Percentiles rank a stretch among this genome's conserved stretches.
Evolutionary conservation across 2,329 filamentous ascomycete genomes (phyloP).

Genomic region (Xylariales sp.): DNA sequence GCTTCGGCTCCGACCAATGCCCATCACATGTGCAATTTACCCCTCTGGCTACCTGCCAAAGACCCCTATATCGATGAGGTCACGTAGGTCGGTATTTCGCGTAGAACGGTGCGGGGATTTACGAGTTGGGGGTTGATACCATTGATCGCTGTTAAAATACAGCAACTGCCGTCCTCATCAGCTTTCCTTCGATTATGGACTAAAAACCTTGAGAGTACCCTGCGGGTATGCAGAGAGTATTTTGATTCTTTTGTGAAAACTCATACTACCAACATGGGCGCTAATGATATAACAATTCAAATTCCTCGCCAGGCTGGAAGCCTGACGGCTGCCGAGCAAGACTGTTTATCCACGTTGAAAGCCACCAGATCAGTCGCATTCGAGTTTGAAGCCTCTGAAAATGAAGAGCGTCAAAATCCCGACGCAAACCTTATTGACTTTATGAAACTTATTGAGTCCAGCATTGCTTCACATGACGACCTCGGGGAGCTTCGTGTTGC

Average conservation of each 20-base stretch:
- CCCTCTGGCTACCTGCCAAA: neutral
- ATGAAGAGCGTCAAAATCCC: neutral
- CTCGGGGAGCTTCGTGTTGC: conserved; percentile 12
- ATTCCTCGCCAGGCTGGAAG: conserved; percentile 8
- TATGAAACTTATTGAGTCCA: conserved; percentile 16
- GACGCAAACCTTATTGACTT: conserved; percentile 20
- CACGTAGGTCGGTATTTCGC: neutral
- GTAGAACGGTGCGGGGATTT: neutral
- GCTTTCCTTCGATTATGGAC: neutral
- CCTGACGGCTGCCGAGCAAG: conserved; percentile 10
- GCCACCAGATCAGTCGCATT: conserved; percentile 5
- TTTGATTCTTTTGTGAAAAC: neutral
- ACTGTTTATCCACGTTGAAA: conserved; percentile 8
- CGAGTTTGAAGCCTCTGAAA: neutral
- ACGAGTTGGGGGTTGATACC: neutral
- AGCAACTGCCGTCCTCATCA: neutral
- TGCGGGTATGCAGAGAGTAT: too few species aligned
- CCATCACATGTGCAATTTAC: neutral
- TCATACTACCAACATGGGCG: conserved; percentile 1
- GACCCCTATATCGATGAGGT: neutral
- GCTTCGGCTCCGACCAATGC: conserved; percentile 17
- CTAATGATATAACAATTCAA: neutral
- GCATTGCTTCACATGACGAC: neutral
- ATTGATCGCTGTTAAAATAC: neutral
- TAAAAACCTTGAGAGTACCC: too few species aligned